Conservation (phyloP, 495 filamentous ascomycete species). For the Xylaria palmicola region DNA sequence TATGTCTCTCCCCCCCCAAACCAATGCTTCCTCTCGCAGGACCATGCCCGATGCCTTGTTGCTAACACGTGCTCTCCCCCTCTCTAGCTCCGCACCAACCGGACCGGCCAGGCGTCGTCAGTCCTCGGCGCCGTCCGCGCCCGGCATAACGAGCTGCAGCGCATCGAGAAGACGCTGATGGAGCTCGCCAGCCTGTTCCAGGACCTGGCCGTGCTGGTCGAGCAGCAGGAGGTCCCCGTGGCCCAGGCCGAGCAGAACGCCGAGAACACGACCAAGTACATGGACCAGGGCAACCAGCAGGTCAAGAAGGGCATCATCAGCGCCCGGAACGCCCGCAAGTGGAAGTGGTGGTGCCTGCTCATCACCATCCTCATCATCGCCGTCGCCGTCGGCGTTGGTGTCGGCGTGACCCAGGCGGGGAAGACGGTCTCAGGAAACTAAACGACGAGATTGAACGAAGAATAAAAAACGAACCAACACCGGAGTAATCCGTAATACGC, state of each 20-base stretch:
- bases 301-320: slow-evolving; percentile 59
- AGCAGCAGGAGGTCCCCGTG: slow-evolving; percentile 60
- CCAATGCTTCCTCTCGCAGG: neutral
- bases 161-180: slow-evolving; percentile 64
- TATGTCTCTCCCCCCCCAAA: slow-evolving; percentile 42
- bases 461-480: no score
- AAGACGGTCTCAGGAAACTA: neutral
- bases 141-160: slow-evolving; percentile 73
- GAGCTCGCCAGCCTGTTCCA: slow-evolving; percentile 66
- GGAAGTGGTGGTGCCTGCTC: slow-evolving; percentile 71
- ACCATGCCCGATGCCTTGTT: neutral
- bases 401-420: slow-evolving; percentile 21
- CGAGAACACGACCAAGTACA: slow-evolving; percentile 54
- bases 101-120: slow-evolving; percentile 60
- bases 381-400: slow-evolving; percentile 49
- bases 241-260: slow-evolving; percentile 55
- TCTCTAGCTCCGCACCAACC: slow-evolving; percentile 65
- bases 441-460: neutral
- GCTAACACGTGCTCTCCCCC: slow-evolving; percentile 11
- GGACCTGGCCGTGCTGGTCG: slow-evolving; percentile 63
- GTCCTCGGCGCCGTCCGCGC: slow-evolving; percentile 71
- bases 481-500: no score
- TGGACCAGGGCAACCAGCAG: slow-evolving; percentile 59
- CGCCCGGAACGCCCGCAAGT: slow-evolving; percentile 56
- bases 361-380: slow-evolving; percentile 55